Conservation (phyloP, 176 grass and related monocot species). For the Rhynchospora pubera region DNA sequence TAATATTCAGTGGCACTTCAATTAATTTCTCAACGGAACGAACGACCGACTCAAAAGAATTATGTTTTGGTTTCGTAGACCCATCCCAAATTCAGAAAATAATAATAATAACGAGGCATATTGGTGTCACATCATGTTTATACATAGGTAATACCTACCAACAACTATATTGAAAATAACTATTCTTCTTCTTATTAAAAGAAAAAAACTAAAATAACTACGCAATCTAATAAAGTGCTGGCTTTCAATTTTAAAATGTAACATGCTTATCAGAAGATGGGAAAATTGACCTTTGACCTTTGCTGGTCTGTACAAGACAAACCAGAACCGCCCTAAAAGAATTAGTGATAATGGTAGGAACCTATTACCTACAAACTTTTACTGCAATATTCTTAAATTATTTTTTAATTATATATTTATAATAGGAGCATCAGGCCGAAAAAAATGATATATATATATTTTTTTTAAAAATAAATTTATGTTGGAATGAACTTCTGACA, state of each 20-base stretch:
- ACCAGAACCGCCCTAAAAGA: neutral
- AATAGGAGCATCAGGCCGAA: neutral
- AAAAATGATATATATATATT: neutral
- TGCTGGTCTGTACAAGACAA: neutral
- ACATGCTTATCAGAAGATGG: neutral
- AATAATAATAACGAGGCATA: neutral
- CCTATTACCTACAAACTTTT: neutral
- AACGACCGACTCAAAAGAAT: too few species aligned
- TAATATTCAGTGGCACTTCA: too few species aligned
- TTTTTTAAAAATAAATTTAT: neutral
- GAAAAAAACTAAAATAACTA: neutral
- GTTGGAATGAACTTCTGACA: neutral
- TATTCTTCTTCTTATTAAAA: neutral
- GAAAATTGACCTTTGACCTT: neutral
- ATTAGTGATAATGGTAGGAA: neutral
- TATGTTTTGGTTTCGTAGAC: neutral
- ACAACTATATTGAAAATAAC: neutral
- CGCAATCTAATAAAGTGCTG: neutral
- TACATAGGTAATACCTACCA: neutral
- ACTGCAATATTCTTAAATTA: neutral
- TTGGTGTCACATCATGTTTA: neutral
- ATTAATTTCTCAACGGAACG: neutral
- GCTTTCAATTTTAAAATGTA: constrained; percentile 5
- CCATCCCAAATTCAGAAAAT: neutral
- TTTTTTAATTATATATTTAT: neutral